Base-by-base conservation (phyloP, 2,329 filamentous ascomycete species). In the Penicillium sp. region DNA sequence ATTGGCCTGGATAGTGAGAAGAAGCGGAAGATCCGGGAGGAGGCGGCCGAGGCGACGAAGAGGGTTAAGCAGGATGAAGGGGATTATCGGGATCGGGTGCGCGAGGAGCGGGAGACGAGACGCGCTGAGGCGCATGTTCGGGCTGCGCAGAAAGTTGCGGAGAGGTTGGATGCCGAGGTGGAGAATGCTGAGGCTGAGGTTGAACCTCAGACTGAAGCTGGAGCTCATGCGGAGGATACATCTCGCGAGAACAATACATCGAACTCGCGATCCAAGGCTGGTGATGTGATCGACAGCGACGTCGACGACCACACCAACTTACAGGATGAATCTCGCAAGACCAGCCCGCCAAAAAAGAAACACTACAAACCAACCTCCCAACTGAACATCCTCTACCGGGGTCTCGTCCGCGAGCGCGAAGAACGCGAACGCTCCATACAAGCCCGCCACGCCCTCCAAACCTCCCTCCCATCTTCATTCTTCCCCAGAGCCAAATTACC, bases 1-100 rank as follows among this genome's bases (percentile, higher is more conserved):
- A 92, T 98, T 67, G 94, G 95, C 0, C 79, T 94, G 70, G 92
- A 95, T 66, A 88, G 85, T 4, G 92, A 95, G 76, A 89, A 89
- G 79, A 97, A 96, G 81, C 84, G 92, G 66, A 93, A 90, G 73
- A 78, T 85, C 24, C 80, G 85, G 47, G 89, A 92, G 75, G 85
- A 86, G 58, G 85, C 84, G 4, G 86, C 85, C 66, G 76, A 78
- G 37, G 73, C 82, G 42, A 79, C 82, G 55, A 92, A 92, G 77
- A 84, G 82, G 73, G 78, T 83, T 15, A 88, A 86, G 74, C 84
- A 85, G 53, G 83, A 91, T 45, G 89, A 90, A 62, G 84, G 84
- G 1, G 91, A 91, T 73, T 96, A 91, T 72, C 82, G 91, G 10
- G 89, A 91, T 66, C 82, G 92, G 2, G 85, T 92, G 61, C 83